These are phyloP conservation scores for Straminergon stramineum DNA, from an alignment of 225 moss, liverwort and hornwort genomes.

Conservation along the genomic window DNA sequence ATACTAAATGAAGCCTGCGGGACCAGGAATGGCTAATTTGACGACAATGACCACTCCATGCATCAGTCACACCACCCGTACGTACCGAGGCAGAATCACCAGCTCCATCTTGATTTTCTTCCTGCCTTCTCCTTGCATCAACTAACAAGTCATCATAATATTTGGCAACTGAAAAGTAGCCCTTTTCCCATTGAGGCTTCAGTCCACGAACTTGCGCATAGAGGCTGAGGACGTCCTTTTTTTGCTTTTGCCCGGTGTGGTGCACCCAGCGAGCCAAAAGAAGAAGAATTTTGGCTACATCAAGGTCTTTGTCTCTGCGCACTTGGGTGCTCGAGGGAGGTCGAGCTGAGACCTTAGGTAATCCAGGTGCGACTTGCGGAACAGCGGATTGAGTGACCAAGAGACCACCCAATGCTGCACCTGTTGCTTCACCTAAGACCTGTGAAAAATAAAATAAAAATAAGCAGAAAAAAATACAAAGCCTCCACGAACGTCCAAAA, in stretches of 20 bases:
- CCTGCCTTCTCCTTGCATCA: slow-evolving; percentile 92
- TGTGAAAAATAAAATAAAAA: not conserved
- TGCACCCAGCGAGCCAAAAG: slow-evolving; percentile 98
- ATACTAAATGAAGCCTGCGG: not conserved
- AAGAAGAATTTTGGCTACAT: slow-evolving; percentile 77
- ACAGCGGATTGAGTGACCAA: slow-evolving; percentile 76
- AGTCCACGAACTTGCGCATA: slow-evolving; percentile 78
- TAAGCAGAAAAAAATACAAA: not conserved
- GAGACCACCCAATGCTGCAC: slow-evolving; percentile 77
- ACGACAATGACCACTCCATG: not conserved
- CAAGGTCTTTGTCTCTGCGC: slow-evolving; percentile 73
- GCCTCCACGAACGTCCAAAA: not conserved
- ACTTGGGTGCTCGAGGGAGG: slow-evolving; percentile 44
- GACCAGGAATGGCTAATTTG: not conserved
- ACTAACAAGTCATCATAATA: slow-evolving; percentile 97
- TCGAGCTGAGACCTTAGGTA: slow-evolving; percentile 25
- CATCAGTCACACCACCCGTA: slow-evolving; percentile 13
- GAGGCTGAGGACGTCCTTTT: slow-evolving; percentile 84
- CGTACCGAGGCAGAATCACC: slow-evolving; percentile 32
- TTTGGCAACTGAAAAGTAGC: slow-evolving; percentile 94
- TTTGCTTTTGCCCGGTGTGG: slow-evolving; percentile 94
- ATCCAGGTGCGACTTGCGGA: slow-evolving; percentile 45
- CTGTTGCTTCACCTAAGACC: slow-evolving; percentile 69
- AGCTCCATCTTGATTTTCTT: slow-evolving; percentile 68
- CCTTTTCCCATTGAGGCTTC: slow-evolving; percentile 99